phyloP scores from a whole-genome alignment of 2,329 filamentous ascomycete genomes.

The Claviceps pazoutovae region DNA sequence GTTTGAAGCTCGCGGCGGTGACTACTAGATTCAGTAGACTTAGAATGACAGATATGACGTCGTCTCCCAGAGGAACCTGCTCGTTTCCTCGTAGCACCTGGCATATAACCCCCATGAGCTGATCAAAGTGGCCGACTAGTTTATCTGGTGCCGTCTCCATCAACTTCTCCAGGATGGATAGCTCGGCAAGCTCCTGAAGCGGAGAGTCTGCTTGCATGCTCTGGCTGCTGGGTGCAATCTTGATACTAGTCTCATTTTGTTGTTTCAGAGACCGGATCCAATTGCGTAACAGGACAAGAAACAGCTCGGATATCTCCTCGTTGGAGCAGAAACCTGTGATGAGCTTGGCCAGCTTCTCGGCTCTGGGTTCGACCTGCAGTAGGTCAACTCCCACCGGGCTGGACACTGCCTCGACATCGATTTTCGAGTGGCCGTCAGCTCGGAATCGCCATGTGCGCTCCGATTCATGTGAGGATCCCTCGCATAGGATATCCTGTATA shows the following conservation, averaged over 20 bases:
- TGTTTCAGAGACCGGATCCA: slow-evolving; percentile 34
- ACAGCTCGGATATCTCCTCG: slow-evolving; percentile 44
- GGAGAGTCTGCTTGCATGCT: slow-evolving; percentile 24
- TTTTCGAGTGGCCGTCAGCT: slow-evolving; percentile 26
- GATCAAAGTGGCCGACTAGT: slow-evolving; percentile 48
- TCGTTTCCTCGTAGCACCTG: slow-evolving; percentile 41
- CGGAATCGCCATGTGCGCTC: slow-evolving; percentile 39
- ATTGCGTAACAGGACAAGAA: slow-evolving; percentile 25
- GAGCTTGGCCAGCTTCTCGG: slow-evolving; percentile 32
- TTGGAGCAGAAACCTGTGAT: slow-evolving; percentile 36
- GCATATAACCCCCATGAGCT: slow-evolving; percentile 49
- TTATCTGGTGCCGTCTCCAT: slow-evolving; percentile 49
- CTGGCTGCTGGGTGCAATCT: slow-evolving; percentile 15
- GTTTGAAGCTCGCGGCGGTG: slow-evolving; percentile 42
- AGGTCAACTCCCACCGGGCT: slow-evolving; percentile 21
- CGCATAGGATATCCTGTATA: slow-evolving; percentile 40
- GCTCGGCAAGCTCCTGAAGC: slow-evolving; percentile 36
- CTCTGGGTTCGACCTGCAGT: slow-evolving; percentile 33
- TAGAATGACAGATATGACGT: slow-evolving; percentile 37
- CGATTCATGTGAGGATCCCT: slow-evolving; percentile 26
- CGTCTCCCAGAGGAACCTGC: slow-evolving; percentile 28
- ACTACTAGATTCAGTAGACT: slow-evolving; percentile 49
- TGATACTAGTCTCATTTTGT: slow-evolving; percentile 12
- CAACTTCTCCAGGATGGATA: slow-evolving; percentile 51
- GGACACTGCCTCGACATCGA: slow-evolving; percentile 33